Conservation (phyloP, 2,329 filamentous ascomycete species). For the Raffaelea arxii region DNA sequence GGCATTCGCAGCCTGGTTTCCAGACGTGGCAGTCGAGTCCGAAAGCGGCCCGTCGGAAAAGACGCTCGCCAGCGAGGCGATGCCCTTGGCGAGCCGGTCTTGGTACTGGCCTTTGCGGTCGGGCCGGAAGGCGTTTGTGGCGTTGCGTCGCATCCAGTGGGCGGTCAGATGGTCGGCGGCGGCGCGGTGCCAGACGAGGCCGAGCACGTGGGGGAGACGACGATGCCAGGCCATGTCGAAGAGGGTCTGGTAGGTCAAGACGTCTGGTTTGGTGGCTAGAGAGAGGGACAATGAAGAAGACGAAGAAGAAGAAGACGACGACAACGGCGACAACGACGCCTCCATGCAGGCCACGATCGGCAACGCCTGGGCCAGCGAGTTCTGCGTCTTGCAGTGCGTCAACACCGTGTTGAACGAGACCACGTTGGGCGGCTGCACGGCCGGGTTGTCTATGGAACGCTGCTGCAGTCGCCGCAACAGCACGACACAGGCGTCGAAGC, state of each 20-base stretch:
- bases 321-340: not conserved
- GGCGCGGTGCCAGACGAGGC: conserved; percentile 24
- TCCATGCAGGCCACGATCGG: conserved; percentile 17
- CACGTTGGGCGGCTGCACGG: conserved; percentile 15
- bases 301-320: not conserved
- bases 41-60: not conserved
- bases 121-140: conserved; percentile 2
- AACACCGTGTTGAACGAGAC: conserved; percentile 26
- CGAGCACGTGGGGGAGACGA: conserved; percentile 21
- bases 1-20: not conserved
- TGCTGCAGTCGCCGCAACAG: conserved; percentile 23
- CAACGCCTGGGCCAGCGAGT: conserved; percentile 13
- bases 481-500: conserved; percentile 16
- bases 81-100: too few relatives aligned
- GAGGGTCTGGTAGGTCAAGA: conserved; percentile 26
- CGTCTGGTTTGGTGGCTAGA: conserved; percentile 16
- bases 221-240: conserved; percentile 25
- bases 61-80: not conserved
- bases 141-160: conserved; percentile 19
- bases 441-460: conserved; percentile 4
- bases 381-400: conserved; percentile 17
- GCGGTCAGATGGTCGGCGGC: conserved; percentile 15
- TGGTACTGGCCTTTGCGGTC: too few relatives aligned
- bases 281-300: not conserved
- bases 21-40: too few relatives aligned